Conservation (phyloP, 2,329 filamentous ascomycete genomes). For the Aspergillus glaucus region DNA sequence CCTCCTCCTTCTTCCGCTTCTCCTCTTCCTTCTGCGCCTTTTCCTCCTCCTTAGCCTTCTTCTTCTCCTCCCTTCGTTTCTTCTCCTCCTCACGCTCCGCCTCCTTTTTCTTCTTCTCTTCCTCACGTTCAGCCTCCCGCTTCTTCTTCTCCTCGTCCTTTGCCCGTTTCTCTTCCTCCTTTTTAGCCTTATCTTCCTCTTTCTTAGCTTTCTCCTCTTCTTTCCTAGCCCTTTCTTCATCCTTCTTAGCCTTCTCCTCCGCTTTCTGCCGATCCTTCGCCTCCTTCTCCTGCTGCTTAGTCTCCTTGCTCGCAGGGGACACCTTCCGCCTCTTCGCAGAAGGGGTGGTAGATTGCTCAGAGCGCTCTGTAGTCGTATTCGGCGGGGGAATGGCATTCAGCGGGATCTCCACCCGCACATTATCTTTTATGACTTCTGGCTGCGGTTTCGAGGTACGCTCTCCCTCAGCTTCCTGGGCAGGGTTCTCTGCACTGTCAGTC, state of each 20-base stretch:
- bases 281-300: slow-evolving; percentile 22
- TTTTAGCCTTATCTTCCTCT: slow-evolving; percentile 29
- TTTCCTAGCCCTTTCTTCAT: slow-evolving; percentile 28
- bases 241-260: slow-evolving; percentile 24
- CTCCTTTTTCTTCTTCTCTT: slow-evolving; percentile 41
- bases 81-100: slow-evolving; percentile 41
- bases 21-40: slow-evolving; percentile 36
- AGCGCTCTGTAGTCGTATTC: neutral
- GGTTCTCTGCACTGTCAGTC: neutral
- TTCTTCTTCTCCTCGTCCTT: slow-evolving; percentile 46
- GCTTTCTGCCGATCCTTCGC: slow-evolving; percentile 34
- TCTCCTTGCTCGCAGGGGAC: slow-evolving; percentile 22
- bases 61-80: slow-evolving; percentile 40
- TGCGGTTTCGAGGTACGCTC: neutral
- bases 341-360: slow-evolving; percentile 4
- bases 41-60: slow-evolving; percentile 37
- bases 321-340: slow-evolving; percentile 28
- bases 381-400: slow-evolving; percentile 1
- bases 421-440: neutral
- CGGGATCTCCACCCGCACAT: neutral
- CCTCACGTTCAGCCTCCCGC: slow-evolving; percentile 39
- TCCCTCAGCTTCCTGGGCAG: neutral
- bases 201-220: slow-evolving; percentile 29
- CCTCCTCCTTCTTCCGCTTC: slow-evolving; percentile 42
- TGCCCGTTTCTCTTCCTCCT: slow-evolving; percentile 33